Evolutionary conservation across 306 rosid species (phyloP).

Genomic region (cucumber (Cucumis sativus)): Cucumber_9930_V3 NC_026657.2:31578001-31578500

Average conservation of each 20-base stretch:
- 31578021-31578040: background rate
- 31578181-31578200: background rate
- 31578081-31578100: background rate
- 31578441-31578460: background rate
- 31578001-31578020: background rate
- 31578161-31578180: constrained; percentile 51
- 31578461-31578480: background rate
- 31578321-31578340: background rate
- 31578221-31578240: background rate
- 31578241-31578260: background rate
- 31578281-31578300: background rate
- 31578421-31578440: background rate
- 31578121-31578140: constrained; percentile 64
- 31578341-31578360: background rate
- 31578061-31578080: background rate
- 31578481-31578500: background rate
- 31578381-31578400: background rate
- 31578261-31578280: background rate
- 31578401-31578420: background rate
- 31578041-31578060: background rate
- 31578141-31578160: constrained; percentile 52
- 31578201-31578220: background rate
- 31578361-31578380: background rate
- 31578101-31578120: constrained; percentile 44
- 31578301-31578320: background rate